phyloP scores from a whole-genome alignment of 306 rosid genomes.

The Cicer cuneatum region DNA sequence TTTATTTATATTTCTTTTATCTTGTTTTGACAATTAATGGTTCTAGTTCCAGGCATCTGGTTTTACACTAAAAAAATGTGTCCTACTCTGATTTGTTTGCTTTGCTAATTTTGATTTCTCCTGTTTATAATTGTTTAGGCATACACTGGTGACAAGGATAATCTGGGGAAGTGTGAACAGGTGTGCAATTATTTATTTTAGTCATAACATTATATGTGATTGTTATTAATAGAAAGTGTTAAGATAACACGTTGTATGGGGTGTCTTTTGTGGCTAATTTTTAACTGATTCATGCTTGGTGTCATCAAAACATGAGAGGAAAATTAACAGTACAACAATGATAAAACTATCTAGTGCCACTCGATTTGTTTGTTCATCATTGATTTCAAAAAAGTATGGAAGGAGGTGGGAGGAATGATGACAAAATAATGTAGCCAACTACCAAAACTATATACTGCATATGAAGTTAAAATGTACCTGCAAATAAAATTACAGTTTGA shows the following conservation, averaged over 20 bases:
- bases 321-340: slow-evolving; percentile 5
- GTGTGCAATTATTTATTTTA: slow-evolving; percentile 56
- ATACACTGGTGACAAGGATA: slow-evolving; percentile 85
- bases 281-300: not conserved
- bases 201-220: slow-evolving; percentile 37
- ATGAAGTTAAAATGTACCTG: slow-evolving; percentile 15
- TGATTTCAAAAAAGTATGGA: slow-evolving; percentile 36
- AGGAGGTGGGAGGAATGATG: slow-evolving; percentile 36
- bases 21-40: slow-evolving; percentile 28
- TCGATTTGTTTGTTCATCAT: slow-evolving; percentile 23
- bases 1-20: slow-evolving; percentile 35
- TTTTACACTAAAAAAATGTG: slow-evolving; percentile 8
- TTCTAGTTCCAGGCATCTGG: slow-evolving; percentile 38
- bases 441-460: not conserved
- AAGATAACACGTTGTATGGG: slow-evolving; percentile 15
- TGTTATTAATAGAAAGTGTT: slow-evolving; percentile 14
- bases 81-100: slow-evolving; percentile 30
- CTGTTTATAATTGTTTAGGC: slow-evolving; percentile 59
- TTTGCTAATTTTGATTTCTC: slow-evolving; percentile 47
- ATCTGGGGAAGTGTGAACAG: slow-evolving; percentile 95
- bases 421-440: slow-evolving; percentile 7
- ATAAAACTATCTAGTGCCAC: slow-evolving; percentile 10
- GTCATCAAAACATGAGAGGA: not conserved
- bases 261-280: slow-evolving; percentile 17
- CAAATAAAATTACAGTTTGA: not conserved